Percentiles rank a stretch among this genome's conserved stretches.
These are phyloP conservation scores for Verticillium klebahnii DNA, from an alignment of 2,329 filamentous ascomycete genomes.

Conservation along the genomic window DNA sequence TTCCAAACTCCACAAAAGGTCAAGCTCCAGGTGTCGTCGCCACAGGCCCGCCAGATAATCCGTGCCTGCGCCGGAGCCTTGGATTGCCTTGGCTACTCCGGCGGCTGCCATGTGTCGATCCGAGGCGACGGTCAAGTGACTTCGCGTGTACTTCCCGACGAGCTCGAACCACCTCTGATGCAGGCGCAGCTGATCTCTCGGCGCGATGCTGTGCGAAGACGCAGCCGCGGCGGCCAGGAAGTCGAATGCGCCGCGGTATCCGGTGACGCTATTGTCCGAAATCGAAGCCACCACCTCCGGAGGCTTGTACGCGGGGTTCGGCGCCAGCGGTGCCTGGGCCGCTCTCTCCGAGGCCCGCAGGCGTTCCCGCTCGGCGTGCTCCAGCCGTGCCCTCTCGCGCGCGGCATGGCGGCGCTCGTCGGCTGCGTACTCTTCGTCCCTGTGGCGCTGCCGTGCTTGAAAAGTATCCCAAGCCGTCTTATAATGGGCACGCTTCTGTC, in stretches of 20 bases:
- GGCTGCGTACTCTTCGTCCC: neutral
- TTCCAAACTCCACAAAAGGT: neutral
- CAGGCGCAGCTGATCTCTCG: neutral
- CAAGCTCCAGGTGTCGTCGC: neutral
- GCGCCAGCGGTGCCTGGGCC: neutral
- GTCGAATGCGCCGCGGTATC: neutral
- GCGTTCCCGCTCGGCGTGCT: neutral
- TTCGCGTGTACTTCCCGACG: neutral
- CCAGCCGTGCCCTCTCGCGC: neutral
- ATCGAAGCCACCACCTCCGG: neutral
- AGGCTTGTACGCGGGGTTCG: neutral
- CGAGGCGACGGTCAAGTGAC: neutral
- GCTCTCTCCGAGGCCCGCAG: neutral
- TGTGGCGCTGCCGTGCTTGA: neutral
- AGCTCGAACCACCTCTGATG: neutral
- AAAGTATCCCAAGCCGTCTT: neutral
- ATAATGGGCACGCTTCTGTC: neutral
- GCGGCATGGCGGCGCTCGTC: neutral
- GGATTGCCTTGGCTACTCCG: neutral
- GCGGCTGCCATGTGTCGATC: neutral
- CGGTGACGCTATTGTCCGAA: neutral
- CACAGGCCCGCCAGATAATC: neutral
- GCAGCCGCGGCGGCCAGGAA: neutral
- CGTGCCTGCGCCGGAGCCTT: neutral
- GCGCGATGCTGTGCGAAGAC: neutral